These are phyloP conservation scores for Colletotrichum sp. DNA, from an alignment of 2,329 filamentous ascomycete genomes.

Conservation along the genomic window DNA sequence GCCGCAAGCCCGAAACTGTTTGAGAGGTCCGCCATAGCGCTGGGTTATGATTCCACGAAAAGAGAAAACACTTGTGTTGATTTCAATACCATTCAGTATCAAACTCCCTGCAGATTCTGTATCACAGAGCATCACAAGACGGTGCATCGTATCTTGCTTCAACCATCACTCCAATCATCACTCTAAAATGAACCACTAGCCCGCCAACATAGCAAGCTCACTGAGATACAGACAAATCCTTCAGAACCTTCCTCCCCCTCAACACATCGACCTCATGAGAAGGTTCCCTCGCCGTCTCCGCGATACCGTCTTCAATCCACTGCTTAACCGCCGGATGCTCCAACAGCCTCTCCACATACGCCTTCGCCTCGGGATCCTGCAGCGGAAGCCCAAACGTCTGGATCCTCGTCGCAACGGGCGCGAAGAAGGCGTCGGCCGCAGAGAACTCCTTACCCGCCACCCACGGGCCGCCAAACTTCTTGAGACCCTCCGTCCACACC, in stretches of 20 bases:
- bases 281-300: conserved; percentile 39
- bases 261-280: neutral
- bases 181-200: neutral
- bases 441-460: conserved; percentile 41
- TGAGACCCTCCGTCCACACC: conserved; percentile 42
- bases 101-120: neutral
- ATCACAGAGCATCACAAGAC: neutral
- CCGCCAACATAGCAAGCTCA: neutral
- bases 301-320: conserved; percentile 41
- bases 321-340: conserved; percentile 37
- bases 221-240: neutral
- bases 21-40: neutral
- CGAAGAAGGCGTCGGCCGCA: conserved; percentile 45
- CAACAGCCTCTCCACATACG: conserved; percentile 38
- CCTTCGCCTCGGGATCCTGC: conserved; percentile 26
- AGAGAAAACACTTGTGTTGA: neutral
- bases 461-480: conserved; percentile 44
- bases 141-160: neutral
- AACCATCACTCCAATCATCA: neutral
- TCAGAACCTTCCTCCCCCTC: neutral
- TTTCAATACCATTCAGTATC: neutral
- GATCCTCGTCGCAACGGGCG: conserved; percentile 42
- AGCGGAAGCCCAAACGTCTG: conserved; percentile 41
- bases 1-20: neutral
- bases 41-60: neutral